Conservation (phyloP, 495 filamentous ascomycete species). For the Aspergillus incahuasiensis region DNA sequence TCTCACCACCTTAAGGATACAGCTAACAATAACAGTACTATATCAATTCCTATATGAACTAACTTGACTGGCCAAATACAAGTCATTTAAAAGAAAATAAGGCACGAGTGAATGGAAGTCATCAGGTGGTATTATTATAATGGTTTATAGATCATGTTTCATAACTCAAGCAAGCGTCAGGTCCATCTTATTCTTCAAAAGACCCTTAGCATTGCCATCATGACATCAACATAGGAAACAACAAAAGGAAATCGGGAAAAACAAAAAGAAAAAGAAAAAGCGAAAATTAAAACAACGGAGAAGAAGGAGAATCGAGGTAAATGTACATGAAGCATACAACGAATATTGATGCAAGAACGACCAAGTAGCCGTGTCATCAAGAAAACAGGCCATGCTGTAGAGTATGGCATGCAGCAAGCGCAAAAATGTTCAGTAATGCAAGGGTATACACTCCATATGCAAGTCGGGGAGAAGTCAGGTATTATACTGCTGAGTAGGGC, state of each 20-base stretch:
- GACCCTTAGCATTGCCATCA: neutral
- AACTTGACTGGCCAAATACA: neutral
- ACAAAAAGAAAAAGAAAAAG: slow-evolving; percentile 3
- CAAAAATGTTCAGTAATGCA: neutral
- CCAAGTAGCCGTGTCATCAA: slow-evolving; percentile 2
- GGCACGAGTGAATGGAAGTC: neutral
- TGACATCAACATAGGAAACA: neutral
- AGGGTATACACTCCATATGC: slow-evolving; percentile 17
- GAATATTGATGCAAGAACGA: neutral
- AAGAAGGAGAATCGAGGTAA: slow-evolving; percentile 2
- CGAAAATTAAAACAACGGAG: slow-evolving; percentile 6
- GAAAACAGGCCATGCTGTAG: neutral
- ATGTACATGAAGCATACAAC: slow-evolving; percentile 20
- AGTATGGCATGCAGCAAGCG: slow-evolving; percentile 17
- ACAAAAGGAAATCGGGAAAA: too few species aligned
- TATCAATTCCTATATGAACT: slow-evolving; percentile 47
- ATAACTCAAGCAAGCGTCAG: slow-evolving; percentile 7
- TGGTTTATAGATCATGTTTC: slow-evolving; percentile 14
- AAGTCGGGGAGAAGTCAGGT: slow-evolving; percentile 1
- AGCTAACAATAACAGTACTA: slow-evolving; percentile 48
- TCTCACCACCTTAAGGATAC: neutral
- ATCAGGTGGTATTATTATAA: slow-evolving; percentile 16
- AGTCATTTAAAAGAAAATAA: neutral
- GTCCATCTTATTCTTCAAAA: neutral
- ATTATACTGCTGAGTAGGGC: neutral